These are phyloP conservation scores for Cynanchum wilfordii DNA, from an alignment of 257 asterid species.

Conservation along the genomic window DNA sequence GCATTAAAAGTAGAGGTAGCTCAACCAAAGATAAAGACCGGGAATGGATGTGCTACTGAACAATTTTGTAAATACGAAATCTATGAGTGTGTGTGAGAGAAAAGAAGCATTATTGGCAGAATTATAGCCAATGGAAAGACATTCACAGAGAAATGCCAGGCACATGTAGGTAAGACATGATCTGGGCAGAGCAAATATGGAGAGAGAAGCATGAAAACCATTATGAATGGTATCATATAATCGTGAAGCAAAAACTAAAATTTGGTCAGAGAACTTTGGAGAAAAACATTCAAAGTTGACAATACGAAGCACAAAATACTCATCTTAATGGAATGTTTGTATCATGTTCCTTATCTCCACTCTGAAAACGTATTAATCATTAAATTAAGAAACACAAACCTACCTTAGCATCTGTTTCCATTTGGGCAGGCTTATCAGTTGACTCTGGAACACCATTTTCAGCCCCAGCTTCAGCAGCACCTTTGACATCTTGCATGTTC, in stretches of 20 bases:
- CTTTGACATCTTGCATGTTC: slow-evolving; percentile 61
- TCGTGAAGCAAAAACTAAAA: background rate
- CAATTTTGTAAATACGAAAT: background rate
- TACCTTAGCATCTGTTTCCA: slow-evolving; percentile 91
- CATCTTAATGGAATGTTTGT: no score
- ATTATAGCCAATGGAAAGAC: background rate
- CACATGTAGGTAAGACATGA: background rate
- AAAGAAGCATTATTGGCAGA: background rate
- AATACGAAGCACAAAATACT: background rate
- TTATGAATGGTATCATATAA: background rate
- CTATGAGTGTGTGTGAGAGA: background rate
- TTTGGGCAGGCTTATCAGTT: slow-evolving; percentile 58
- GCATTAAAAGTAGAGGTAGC: background rate
- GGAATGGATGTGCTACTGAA: background rate
- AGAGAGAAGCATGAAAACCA: background rate
- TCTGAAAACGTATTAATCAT: background rate
- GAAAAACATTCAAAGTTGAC: background rate
- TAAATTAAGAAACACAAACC: slow-evolving; percentile 1
- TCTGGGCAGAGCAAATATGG: background rate
- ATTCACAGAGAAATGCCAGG: background rate
- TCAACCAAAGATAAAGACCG: background rate
- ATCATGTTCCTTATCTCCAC: background rate
- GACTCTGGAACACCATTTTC: slow-evolving; percentile 67
- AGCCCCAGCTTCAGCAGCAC: slow-evolving; percentile 40
- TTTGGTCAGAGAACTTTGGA: background rate